Conservation (phyloP, 2,329 filamentous ascomycete genomes). For the Exserohilum turcica region DNA sequence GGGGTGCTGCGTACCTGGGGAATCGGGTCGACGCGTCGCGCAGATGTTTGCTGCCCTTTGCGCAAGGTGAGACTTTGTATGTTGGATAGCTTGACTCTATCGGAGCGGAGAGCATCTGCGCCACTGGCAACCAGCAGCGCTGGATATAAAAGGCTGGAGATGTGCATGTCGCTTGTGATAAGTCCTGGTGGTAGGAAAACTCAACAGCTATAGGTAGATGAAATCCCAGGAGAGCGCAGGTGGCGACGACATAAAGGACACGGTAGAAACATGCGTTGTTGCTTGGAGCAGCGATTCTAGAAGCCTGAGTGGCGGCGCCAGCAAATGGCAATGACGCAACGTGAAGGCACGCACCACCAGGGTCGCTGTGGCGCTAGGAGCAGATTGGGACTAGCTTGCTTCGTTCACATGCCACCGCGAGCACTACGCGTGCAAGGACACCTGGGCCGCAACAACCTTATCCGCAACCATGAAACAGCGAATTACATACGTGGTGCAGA, state of each 20-base stretch:
- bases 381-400: not conserved
- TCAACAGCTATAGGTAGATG: not conserved
- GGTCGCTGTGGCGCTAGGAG: not conserved
- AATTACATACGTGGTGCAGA: slow-evolving; percentile 75
- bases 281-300: slow-evolving; percentile 23
- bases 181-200: not conserved
- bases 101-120: slow-evolving; percentile 41
- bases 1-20: slow-evolving; percentile 55
- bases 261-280: slow-evolving; percentile 21
- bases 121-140: slow-evolving; percentile 40
- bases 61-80: slow-evolving; percentile 82
- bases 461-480: slow-evolving; percentile 67
- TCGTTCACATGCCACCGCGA: slow-evolving; percentile 2
- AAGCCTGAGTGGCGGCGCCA: slow-evolving; percentile 9
- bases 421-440: slow-evolving; percentile 5
- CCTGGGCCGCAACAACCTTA: not conserved
- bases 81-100: slow-evolving; percentile 64
- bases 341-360: not conserved
- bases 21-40: slow-evolving; percentile 75
- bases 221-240: slow-evolving; percentile 4
- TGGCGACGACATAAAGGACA: slow-evolving; percentile 37
- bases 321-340: slow-evolving; percentile 13
- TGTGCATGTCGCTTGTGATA: slow-evolving; percentile 33
- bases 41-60: slow-evolving; percentile 68
- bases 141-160: slow-evolving; percentile 36